Base-by-base conservation (phyloP, 805 yeast species). In the Barnettozyma vustinii region DNA sequence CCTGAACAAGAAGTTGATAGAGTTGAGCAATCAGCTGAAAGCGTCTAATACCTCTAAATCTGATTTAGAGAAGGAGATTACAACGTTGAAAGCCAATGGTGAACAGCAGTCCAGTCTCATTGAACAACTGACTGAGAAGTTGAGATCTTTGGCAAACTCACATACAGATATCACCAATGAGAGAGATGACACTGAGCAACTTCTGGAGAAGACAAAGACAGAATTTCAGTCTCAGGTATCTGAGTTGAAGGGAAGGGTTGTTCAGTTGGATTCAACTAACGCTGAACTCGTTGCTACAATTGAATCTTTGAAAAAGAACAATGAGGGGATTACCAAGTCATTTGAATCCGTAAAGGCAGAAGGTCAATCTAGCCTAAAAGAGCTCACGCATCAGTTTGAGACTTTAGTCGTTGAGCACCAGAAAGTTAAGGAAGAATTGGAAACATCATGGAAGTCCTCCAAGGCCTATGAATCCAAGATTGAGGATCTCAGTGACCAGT, bases 81-180 rank as follows among this genome's bases (percentile, higher is more conserved):
- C 46, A 9, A 62, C 66, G 45, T 47, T 64, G 47, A 58, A 60
- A 48, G 40, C 57, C 1, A 54, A 58, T 26, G 60, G 60, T 15
- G 63, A 62, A 3, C 61, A 64, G 32, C 67, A 67, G 37, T 67
- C 68, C 27, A 40, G 55, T 1, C 53, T 73, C 27, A 68, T 74
- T 21, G 66, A 70, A 4, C 75, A 72, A 49, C 52, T 77, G 42
- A 71, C 77, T 0, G 74, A 68, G 16, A 77, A 76, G 56, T 56
- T 78, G 37, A 72, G 72, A 54, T 62, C 68, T 1, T 59, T 79
- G 16, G 77, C 78, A 1, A 51, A 57, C 7, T 57, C 58, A 8
- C 65, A 57, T 41, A 62, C 63, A 37, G 64, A 61, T 8, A 45
- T 68, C 18, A 58, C 59, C 16, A 19, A 33, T 1, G 66, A 61